These are phyloP conservation scores for Tuber borchii DNA, from an alignment of 495 filamentous ascomycete species.

Conservation along the genomic window DNA sequence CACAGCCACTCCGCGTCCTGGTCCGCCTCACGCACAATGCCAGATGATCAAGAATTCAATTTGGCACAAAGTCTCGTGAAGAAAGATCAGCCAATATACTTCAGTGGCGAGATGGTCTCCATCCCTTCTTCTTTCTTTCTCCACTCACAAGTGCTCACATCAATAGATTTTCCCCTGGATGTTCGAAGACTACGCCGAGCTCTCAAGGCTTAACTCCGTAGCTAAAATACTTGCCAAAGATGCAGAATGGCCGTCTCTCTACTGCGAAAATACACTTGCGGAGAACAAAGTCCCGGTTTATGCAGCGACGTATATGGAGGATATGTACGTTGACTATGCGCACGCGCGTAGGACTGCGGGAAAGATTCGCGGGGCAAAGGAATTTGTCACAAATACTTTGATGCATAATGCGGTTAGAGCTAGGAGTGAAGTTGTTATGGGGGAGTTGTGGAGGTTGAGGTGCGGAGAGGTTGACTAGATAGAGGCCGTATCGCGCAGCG, in stretches of 20 bases:
- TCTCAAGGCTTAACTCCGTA: slow-evolving; percentile 56
- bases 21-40: slow-evolving; percentile 55
- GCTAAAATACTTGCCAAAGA: slow-evolving; percentile 64
- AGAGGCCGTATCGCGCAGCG: background rate
- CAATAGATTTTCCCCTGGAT: slow-evolving; percentile 62
- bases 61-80: background rate
- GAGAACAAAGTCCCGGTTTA: slow-evolving; percentile 84
- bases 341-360: slow-evolving; percentile 64
- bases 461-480: slow-evolving; percentile 64
- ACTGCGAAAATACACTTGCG: slow-evolving; percentile 63
- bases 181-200: slow-evolving; percentile 69
- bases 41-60: slow-evolving; percentile 15
- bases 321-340: slow-evolving; percentile 89
- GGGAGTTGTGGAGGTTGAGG: slow-evolving; percentile 61
- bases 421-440: slow-evolving; percentile 66
- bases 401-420: slow-evolving; percentile 75
- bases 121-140: background rate
- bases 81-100: slow-evolving; percentile 54
- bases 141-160: background rate
- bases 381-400: slow-evolving; percentile 75
- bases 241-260: slow-evolving; percentile 66
- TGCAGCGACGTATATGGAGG: slow-evolving; percentile 74
- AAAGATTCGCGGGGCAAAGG: slow-evolving; percentile 69
- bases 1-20: slow-evolving; percentile 53
- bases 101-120: slow-evolving; percentile 79